These are phyloP conservation scores for Sherardia arvensis DNA, from an alignment of 257 asterid genomes.

Conservation along the genomic window DNA sequence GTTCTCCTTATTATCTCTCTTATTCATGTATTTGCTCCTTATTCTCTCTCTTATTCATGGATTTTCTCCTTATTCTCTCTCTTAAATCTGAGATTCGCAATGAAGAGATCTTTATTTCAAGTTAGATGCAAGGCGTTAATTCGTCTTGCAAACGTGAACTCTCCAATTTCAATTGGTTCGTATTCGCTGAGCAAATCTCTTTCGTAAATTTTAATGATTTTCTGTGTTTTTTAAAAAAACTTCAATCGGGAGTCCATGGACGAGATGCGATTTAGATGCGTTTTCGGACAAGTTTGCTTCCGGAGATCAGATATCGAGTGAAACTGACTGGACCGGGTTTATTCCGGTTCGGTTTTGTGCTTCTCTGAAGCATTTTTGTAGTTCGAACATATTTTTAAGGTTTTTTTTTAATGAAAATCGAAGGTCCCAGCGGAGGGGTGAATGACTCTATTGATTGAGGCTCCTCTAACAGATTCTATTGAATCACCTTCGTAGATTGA, in stretches of 20 bases:
- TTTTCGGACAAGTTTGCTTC: slow-evolving; percentile 77
- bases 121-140: background rate
- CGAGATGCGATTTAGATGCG: slow-evolving; percentile 50
- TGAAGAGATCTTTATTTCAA: slow-evolving; percentile 9
- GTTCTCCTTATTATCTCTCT: no score
- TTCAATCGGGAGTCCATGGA: slow-evolving; percentile 69
- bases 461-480: slow-evolving; percentile 52
- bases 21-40: background rate
- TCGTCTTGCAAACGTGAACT: slow-evolving; percentile 36
- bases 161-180: slow-evolving; percentile 46
- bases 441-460: slow-evolving; percentile 28
- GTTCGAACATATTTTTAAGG: background rate
- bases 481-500: slow-evolving; percentile 46
- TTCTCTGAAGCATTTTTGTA: background rate
- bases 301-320: slow-evolving; percentile 42
- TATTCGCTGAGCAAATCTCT: slow-evolving; percentile 67
- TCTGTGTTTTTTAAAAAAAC: no score
- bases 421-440: slow-evolving; percentile 93
- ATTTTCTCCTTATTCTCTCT: background rate
- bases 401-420: slow-evolving; percentile 15
- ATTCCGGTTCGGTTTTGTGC: slow-evolving; percentile 15
- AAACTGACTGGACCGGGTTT: slow-evolving; percentile 37
- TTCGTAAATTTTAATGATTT: no score
- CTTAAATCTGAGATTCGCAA: slow-evolving; percentile 4
- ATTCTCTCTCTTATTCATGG: background rate